These are phyloP conservation scores for Grigorovia jiainica DNA, from an alignment of 805 yeast species.

Conservation along the genomic window DNA sequence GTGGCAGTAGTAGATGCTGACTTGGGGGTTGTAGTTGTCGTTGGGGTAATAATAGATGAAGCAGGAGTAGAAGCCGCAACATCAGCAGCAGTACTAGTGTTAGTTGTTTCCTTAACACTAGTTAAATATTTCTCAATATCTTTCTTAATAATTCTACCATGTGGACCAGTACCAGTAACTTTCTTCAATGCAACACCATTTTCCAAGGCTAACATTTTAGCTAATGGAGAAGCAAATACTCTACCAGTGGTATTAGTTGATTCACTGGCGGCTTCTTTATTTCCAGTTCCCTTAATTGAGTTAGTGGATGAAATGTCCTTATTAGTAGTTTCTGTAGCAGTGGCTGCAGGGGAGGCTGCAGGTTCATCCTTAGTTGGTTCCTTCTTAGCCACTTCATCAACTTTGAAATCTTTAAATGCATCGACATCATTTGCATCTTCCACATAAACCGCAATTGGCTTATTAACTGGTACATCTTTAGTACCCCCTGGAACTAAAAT, in stretches of 20 bases:
- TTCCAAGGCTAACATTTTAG: slow-evolving; percentile 87
- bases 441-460: slow-evolving; percentile 94
- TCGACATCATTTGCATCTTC: slow-evolving; percentile 76
- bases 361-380: slow-evolving; percentile 15
- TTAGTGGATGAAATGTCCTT: background rate
- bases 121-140: slow-evolving; percentile 68
- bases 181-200: slow-evolving; percentile 80
- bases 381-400: slow-evolving; percentile 49
- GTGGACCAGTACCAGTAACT: slow-evolving; percentile 88
- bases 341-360: slow-evolving; percentile 31
- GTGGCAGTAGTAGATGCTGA: slow-evolving; percentile 42
- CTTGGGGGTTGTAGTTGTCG: slow-evolving; percentile 32
- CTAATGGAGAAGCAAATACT: slow-evolving; percentile 89
- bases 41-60: slow-evolving; percentile 31
- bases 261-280: too few species aligned
- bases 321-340: background rate
- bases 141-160: slow-evolving; percentile 84
- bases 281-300: background rate
- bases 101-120: slow-evolving; percentile 7
- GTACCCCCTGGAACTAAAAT: slow-evolving; percentile 75
- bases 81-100: background rate
- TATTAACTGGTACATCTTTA: slow-evolving; percentile 85
- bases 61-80: slow-evolving; percentile 29
- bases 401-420: slow-evolving; percentile 82
- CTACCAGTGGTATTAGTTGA: slow-evolving; percentile 38